Conservation (phyloP, 2,329 filamentous ascomycete genomes). For the Stagonosporopsis vannaccii region DNA sequence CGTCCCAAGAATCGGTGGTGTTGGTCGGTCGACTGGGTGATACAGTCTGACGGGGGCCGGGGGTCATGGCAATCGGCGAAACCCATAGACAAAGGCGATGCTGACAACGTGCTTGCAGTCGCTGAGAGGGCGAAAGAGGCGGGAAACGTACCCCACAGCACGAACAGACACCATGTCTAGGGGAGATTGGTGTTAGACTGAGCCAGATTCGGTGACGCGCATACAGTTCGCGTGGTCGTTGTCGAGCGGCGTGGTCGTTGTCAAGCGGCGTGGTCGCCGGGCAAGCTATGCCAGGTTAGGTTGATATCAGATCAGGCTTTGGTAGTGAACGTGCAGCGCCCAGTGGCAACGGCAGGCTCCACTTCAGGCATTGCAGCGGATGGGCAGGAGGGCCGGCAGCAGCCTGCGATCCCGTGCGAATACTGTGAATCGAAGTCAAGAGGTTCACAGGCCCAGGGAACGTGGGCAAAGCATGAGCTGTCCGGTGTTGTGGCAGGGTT, state of each 20-base stretch:
- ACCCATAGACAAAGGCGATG: not conserved
- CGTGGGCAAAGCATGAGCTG: conserved; percentile 4
- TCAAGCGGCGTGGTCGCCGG: not conserved
- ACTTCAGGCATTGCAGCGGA: not conserved
- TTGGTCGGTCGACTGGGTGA: not conserved
- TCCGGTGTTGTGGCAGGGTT: conserved; percentile 7
- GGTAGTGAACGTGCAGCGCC: conserved; percentile 3
- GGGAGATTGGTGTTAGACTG: not conserved
- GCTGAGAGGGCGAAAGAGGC: too few species aligned
- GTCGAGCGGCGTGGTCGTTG: conserved; percentile 1
- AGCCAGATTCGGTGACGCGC: conserved; percentile 2
- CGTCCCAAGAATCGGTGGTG: not conserved
- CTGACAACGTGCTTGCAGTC: not conserved
- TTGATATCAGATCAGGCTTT: conserved; percentile 11
- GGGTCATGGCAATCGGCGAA: not conserved
- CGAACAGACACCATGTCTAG: not conserved
- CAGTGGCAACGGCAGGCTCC: conserved; percentile 5
- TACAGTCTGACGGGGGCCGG: not conserved
- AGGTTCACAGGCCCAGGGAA: not conserved
- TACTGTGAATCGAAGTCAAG: too few species aligned
- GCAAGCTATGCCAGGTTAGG: conserved; percentile 1
- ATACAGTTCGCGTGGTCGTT: conserved; percentile 1
- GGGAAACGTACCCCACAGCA: not conserved
- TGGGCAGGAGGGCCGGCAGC: conserved; percentile 3
- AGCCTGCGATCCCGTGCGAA: too few species aligned